Percentiles rank a stretch among this genome's conserved stretches.
Evolutionary conservation across 192 early-diverging fungal species (phyloP).

Genomic region (Entophlyctis helioformis): DNA sequence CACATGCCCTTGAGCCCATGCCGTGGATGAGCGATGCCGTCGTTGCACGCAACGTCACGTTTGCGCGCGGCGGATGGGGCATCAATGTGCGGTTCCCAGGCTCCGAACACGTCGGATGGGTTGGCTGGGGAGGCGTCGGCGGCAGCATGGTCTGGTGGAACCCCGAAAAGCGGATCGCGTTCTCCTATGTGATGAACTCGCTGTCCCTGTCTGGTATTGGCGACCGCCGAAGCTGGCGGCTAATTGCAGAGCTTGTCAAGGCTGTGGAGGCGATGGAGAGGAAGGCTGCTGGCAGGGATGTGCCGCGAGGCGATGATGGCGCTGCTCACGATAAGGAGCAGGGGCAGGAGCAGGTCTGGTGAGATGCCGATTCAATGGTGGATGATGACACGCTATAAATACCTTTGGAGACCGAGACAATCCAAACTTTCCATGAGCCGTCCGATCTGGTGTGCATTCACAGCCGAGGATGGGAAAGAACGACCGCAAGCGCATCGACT

Average conservation of each 20-base stretch:
- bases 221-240: constrained; percentile 35
- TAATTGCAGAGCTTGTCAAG: constrained; percentile 31
- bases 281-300: too few relatives aligned
- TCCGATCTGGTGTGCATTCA: too few relatives aligned
- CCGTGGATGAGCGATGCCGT: constrained; percentile 7
- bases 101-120: constrained; percentile 8
- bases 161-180: constrained; percentile 36
- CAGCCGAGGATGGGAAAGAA: too few relatives aligned
- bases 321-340: too few relatives aligned
- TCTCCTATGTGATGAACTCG: constrained; percentile 47
- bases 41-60: constrained; percentile 7
- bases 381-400: too few relatives aligned
- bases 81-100: constrained; percentile 17
- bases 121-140: constrained; percentile 55
- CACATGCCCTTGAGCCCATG: constrained; percentile 11
- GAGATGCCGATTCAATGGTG: too few relatives aligned
- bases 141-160: constrained; percentile 49
- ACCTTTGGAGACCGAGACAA: too few relatives aligned
- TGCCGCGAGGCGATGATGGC: too few relatives aligned
- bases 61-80: constrained; percentile 30
- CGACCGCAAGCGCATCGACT: too few relatives aligned
- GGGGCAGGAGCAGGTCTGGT: too few relatives aligned
- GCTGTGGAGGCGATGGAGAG: too few relatives aligned
- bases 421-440: too few relatives aligned
- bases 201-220: constrained; percentile 34